phyloP scores from a whole-genome alignment of 768 basidiomycete genomes.

The Trametes gibbosa region DNA sequence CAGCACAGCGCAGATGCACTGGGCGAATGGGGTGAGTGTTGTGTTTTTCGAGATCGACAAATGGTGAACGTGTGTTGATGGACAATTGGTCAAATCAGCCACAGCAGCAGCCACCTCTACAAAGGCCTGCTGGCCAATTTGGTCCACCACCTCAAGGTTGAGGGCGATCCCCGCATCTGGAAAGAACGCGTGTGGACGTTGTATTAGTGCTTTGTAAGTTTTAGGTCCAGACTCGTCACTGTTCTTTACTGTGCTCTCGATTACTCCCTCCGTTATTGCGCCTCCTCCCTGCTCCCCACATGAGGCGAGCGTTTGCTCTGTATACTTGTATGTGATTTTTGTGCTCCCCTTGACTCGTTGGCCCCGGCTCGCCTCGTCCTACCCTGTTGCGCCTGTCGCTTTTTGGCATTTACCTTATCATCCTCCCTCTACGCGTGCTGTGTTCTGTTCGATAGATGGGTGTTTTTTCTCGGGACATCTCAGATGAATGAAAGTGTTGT shows the following conservation, averaged over 20 bases:
- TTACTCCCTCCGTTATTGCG: not conserved
- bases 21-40: constrained; percentile 13
- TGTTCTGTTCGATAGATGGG: not conserved
- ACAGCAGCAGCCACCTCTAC: not conserved
- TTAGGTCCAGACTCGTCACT: not conserved
- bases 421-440: not conserved
- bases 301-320: not conserved
- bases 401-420: not conserved
- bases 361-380: not conserved
- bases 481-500: not conserved
- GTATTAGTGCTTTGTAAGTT: constrained; percentile 12
- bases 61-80: not conserved
- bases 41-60: not conserved
- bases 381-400: not conserved
- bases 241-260: not conserved
- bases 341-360: not conserved
- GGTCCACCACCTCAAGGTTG: not conserved
- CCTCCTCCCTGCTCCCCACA: not conserved
- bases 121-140: not conserved
- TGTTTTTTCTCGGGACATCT: too few relatives aligned
- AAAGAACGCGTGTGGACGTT: not conserved
- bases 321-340: not conserved
- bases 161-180: not conserved
- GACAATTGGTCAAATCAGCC: not conserved
- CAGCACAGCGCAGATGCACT: constrained; percentile 29